Base-by-base conservation (phyloP, 139 green algal species). In the Auxenochlorella pyrenoidosa region DNA sequence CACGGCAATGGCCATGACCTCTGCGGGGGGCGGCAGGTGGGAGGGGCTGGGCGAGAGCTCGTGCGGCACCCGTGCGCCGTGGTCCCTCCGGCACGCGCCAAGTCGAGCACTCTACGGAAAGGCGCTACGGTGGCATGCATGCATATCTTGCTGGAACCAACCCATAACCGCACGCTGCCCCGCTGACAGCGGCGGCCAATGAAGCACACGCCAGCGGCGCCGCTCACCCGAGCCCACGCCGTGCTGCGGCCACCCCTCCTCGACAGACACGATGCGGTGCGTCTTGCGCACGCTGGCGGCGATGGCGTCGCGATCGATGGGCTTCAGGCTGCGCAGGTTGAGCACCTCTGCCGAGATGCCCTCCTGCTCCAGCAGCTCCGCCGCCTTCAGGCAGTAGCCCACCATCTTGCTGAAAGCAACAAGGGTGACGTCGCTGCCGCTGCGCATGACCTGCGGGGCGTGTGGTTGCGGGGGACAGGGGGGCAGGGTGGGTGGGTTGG, bases 231-330 rank as follows among this genome's bases (percentile, higher is more conserved):
- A 87, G 30, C 93, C 95, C 71, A 99, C 89, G 79, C 98, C 98
- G 36, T 90, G 93, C 89, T 98, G 95, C 30, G 97, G 97, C 98
- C 98, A 99, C 38, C 98, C 98, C 94, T 99, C 98, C 94, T 99
- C 98, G 34, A 99, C 96, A 15, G 88, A 88, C 30, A 99, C 91
- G 8, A 99, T 72, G 38, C 95, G 91, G 83, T 97, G 94, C 47
- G 98, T 99, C 91, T 99, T 99, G 66, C 84, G 79, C 28, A 99
- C 93, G 12, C 91, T 96, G 12, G 90, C 89, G 4, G 95, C 82
- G 65, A 99, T 97, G 40, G 96, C 94, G 19, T 95, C 95, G 32
- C 95, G 88, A 91, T 99, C 98, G 34, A 99, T 89, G 18, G 98
- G 98, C 85, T 97, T 97, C 44, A 99, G 93, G 59, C 93, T 96